Evolutionary conservation across 2,329 filamentous ascomycete genomes (phyloP), one percentile per base, ranked within the genome.

Genomic region (Stachybotrys echinatus): DNA sequence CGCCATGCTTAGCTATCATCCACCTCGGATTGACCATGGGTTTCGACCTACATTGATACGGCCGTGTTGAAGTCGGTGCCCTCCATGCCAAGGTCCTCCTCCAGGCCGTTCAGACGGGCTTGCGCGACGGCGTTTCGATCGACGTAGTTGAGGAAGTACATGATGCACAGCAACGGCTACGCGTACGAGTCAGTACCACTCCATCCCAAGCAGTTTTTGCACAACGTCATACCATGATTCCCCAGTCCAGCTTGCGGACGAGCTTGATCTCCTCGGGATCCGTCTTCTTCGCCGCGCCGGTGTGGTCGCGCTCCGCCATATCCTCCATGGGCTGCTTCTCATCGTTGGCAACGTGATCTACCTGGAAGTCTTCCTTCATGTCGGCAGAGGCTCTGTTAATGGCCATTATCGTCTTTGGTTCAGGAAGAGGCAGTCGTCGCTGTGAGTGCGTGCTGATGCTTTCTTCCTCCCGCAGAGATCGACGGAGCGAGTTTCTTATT

Each of bases 41-140:
- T n/a, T 31, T 20, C 2, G 3, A 45, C 56, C 27, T 60, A 66
- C 62, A 71, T 69, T 5, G 68, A 71, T 12, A 72, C 67, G 0
- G 68, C 62, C 0, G 67, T 66, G 45, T 78, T 81, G 58, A 80
- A 84, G 49, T 84, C 74, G 3, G 74, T 81, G 12, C 77, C 77
- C 1, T 58, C 65, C 74, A 83, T 79, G 5, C 65, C 65, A 1
- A 83, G 66, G 48, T 83, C 74, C 10, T 68, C 58, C 51, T 76
- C 71, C 4, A 77, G 55, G 10, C 74, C 72, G 3, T 77, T 77
- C 10, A 73, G 56, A 50, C 73, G 68, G 6, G 73, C 73, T 42
- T 74, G 71, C 1, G 72, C 71, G 48, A 76, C 74, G 42, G 72
- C 72, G 39, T 74, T 74, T 23, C 72, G 62, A 38, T 75, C 73